These are phyloP conservation scores for Myriosclerotinia duriaeana DNA, from an alignment of 2,329 filamentous ascomycete species.

Conservation along the genomic window DNA sequence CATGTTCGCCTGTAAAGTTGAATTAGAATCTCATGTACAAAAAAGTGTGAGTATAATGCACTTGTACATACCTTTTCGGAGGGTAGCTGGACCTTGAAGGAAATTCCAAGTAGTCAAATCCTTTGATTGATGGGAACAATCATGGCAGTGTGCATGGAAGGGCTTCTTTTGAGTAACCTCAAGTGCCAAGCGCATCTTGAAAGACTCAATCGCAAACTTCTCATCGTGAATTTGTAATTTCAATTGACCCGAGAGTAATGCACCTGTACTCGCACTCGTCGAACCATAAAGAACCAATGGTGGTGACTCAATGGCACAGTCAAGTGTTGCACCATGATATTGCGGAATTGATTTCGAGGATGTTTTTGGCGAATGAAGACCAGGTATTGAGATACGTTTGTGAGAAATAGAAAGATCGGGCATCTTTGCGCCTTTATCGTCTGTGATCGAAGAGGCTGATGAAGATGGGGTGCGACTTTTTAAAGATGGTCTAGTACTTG, in stretches of 20 bases:
- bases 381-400: constrained; percentile 36
- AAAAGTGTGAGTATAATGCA: constrained; percentile 23
- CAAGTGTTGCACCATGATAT: constrained; percentile 30
- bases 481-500: neutral
- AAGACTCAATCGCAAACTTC: constrained; percentile 64
- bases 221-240: constrained; percentile 70
- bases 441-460: constrained; percentile 21
- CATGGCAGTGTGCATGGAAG: constrained; percentile 72
- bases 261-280: constrained; percentile 73
- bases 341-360: constrained; percentile 34
- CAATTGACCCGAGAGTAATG: constrained; percentile 81
- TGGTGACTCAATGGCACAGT: constrained; percentile 53
- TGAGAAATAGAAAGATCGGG: constrained; percentile 27
- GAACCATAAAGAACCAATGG: constrained; percentile 74
- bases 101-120: constrained; percentile 81
- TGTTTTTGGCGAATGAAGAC: constrained; percentile 33
- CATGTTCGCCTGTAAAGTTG: constrained; percentile 57
- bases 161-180: constrained; percentile 78
- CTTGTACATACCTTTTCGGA: constrained; percentile 50
- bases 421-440: constrained; percentile 30
- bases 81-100: constrained; percentile 55
- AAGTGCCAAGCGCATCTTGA: constrained; percentile 70
- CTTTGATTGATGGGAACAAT: constrained; percentile 70
- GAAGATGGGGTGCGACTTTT: constrained; percentile 26
- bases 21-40: neutral